Conservation (phyloP, 495 filamentous ascomycete genomes). For the Podospora pseudoanserina region DNA sequence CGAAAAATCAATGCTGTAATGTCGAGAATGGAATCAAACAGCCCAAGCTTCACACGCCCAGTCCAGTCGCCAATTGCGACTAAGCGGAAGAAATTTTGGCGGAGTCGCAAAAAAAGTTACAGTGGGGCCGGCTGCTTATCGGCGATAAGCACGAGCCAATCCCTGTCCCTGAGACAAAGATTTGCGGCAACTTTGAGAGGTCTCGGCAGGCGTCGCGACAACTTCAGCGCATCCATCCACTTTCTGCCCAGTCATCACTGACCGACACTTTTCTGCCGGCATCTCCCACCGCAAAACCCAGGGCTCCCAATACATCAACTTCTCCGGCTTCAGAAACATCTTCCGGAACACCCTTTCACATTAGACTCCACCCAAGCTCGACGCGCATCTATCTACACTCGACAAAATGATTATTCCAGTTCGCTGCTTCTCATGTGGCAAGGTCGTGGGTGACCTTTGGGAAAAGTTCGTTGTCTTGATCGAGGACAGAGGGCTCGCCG, state of each 20-base stretch:
- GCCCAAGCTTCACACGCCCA: constrained; percentile 4
- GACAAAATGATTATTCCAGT: constrained; percentile 93
- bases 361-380: not conserved
- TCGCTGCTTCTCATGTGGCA: constrained; percentile 97
- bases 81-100: constrained; percentile 35
- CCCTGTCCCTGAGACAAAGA: constrained; percentile 17
- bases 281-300: not conserved
- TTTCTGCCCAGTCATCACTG: not conserved
- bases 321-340: not conserved
- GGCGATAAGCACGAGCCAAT: constrained; percentile 33
- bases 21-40: constrained; percentile 8
- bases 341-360: not conserved
- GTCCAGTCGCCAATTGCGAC: constrained; percentile 17
- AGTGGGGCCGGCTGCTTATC: constrained; percentile 31
- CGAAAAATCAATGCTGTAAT: not conserved
- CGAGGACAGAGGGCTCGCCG: constrained; percentile 67
- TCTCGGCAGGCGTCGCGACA: constrained; percentile 2
- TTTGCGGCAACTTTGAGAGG: constrained; percentile 13
- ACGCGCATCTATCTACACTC: not conserved
- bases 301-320: not conserved
- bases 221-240: not conserved
- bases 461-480: constrained; percentile 85
- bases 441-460: constrained; percentile 97
- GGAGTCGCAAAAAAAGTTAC: constrained; percentile 31
- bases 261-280: not conserved